A percentile compares a stretch with the other conserved stretches of the same genome.
These are phyloP conservation scores for Helichrysum umbraculigerum DNA, from an alignment of 129 eudicot species.

Conservation along the genomic window DNA sequence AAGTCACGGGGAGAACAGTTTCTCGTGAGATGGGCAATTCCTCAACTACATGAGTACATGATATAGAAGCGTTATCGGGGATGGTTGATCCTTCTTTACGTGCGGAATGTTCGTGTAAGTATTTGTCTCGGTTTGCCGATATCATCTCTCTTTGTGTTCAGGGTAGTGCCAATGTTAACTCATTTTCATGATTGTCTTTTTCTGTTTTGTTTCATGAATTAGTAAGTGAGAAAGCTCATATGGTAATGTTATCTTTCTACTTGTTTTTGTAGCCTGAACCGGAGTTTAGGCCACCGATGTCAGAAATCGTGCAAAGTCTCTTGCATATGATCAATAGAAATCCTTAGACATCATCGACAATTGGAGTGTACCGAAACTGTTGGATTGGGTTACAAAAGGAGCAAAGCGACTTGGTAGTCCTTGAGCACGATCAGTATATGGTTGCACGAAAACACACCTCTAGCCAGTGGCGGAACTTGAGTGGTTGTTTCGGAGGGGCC, in stretches of 20 bases:
- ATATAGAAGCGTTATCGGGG: conserved; percentile 80
- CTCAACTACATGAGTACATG: conserved; percentile 75
- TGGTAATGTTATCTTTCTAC: not conserved
- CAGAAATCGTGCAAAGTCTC: conserved; percentile 84
- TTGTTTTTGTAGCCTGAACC: conserved; percentile 64
- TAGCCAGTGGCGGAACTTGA: too few species aligned
- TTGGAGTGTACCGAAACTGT: not conserved
- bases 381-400: not conserved
- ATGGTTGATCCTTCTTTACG: conserved; percentile 88
- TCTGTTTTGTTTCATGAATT: not conserved
- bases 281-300: conserved; percentile 94
- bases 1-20: conserved; percentile 83
- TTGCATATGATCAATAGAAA: conserved; percentile 62
- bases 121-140: conserved; percentile 89
- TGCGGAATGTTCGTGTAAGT: conserved; percentile 67
- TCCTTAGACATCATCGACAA: conserved; percentile 16
- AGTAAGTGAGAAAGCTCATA: not conserved
- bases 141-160: conserved; percentile 88
- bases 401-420: conserved; percentile 2
- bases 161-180: conserved; percentile 40
- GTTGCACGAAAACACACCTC: not conserved
- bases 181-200: not conserved
- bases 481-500: too few species aligned
- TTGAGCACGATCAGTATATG: not conserved
- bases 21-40: conserved; percentile 92